These are phyloP conservation scores for Epichloe coenophiala DNA, from an alignment of 2,329 filamentous ascomycete genomes.

Conservation along the genomic window DNA sequence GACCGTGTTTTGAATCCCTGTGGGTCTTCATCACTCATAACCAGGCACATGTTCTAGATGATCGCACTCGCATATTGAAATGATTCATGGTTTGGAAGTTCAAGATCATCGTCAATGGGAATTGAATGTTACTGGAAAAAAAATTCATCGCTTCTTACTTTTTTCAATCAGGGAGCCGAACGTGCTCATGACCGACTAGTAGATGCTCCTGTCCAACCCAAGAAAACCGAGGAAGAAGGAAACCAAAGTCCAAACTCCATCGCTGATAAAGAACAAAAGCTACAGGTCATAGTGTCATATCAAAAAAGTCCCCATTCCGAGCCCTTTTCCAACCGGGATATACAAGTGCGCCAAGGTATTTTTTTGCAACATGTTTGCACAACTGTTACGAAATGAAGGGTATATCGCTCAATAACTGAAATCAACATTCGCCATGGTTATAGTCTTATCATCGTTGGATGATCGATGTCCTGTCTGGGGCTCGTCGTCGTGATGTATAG, in stretches of 20 bases:
- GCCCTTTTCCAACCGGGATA: not conserved
- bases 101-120: too few species aligned
- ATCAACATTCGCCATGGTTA: constrained; percentile 46
- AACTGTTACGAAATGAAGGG: not conserved
- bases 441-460: constrained; percentile 35
- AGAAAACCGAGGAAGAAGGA: too few species aligned
- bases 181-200: not conserved
- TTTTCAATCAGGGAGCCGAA: too few species aligned
- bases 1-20: too few species aligned
- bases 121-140: too few species aligned
- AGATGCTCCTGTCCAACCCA: not conserved
- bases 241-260: constrained; percentile 4
- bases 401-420: constrained; percentile 37
- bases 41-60: too few species aligned
- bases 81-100: too few species aligned
- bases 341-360: not conserved
- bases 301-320: not conserved
- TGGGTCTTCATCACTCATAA: too few species aligned
- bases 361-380: not conserved
- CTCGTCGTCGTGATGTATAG: constrained; percentile 21
- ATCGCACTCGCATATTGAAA: too few species aligned
- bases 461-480: constrained; percentile 19
- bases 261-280: constrained; percentile 4
- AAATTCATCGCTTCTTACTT: too few species aligned
- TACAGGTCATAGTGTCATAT: constrained; percentile 1